Base-by-base conservation (phyloP, 2,329 filamentous ascomycete genomes). In the Berkeleyomyces rouxiae region DNA sequence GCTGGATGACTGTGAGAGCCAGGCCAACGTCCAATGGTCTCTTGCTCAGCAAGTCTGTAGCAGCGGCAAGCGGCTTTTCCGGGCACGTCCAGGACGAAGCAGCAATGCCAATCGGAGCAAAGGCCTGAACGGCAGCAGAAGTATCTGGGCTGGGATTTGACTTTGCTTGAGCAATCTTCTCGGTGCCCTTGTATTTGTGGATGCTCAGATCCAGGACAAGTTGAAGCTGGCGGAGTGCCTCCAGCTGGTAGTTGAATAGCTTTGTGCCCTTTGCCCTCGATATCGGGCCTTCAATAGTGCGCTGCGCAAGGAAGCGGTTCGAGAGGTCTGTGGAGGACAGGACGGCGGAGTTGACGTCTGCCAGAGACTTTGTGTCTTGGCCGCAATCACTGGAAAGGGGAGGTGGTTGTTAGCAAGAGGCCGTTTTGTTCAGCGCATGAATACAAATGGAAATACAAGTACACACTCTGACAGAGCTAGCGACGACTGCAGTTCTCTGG, bases 1-100 rank as follows among this genome's bases (percentile, higher is more conserved):
- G 80, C 71, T 96, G 90, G 7, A 92, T 79, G 63, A 90, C 81
- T 7, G 88, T 90, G 46, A 96, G 77, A 33, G 88, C 75, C 2
- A 96, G 78, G 1, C 91, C 92, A 31, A 96, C 77, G 70, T 96
- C 64, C n/a, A 36, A 39, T 16, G 66, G 63, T 37, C 61, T 58
- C 13, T 60, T 43, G 16, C 43, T 43, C 2, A 66, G 59, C 13
- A 67, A 58, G 33, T 47, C 61, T 33, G 44, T 53, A 13, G 61
- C 61, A 44, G 58, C 59, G 44, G 62, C 59, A 36, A 65, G 58
- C 3, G 62, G 7, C 42, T 65, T 61, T 16, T 62, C 61, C 9
- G 58, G 51, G 10, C 39, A 36, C 7, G 40, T 44, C 60, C 63
- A 64, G 5, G 58, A 61, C 4, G 39, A 37, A 2, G 65, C 65